Conservation (phyloP, 2,329 filamentous ascomycete species). For the Fusarium protoensiforme region DNA sequence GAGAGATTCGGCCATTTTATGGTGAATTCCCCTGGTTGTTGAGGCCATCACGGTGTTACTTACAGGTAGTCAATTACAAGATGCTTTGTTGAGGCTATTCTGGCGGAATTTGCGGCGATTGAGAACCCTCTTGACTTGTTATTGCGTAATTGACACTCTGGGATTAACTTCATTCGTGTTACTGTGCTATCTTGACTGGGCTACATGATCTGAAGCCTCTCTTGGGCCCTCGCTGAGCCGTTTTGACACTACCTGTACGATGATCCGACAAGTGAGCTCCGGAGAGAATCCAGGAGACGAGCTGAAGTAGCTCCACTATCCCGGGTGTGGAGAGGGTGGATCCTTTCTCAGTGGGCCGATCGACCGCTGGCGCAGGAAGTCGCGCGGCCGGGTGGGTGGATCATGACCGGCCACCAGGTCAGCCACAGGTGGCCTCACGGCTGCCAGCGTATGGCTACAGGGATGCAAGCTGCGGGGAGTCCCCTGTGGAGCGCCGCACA, state of each 20-base stretch:
- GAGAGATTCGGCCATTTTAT: background rate
- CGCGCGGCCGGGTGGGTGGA: slow-evolving; percentile 3
- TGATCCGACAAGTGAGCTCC: background rate
- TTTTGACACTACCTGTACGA: background rate
- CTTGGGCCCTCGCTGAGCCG: background rate
- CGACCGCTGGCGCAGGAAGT: slow-evolving; percentile 6
- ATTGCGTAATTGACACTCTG: background rate
- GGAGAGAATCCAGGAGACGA: slow-evolving; percentile 5
- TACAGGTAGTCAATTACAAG: background rate
- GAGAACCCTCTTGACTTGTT: background rate
- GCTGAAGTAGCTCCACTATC: slow-evolving; percentile 17
- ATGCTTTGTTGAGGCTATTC: background rate
- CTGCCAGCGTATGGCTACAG: slow-evolving; percentile 33
- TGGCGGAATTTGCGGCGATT: background rate
- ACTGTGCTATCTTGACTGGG: background rate
- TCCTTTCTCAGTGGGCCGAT: slow-evolving; percentile 15
- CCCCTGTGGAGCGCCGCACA: slow-evolving; percentile 27
- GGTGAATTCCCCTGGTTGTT: background rate
- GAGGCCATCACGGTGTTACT: background rate
- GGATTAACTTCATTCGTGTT: background rate
- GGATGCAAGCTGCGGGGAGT: slow-evolving; percentile 34
- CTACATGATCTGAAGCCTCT: background rate
- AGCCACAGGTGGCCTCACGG: slow-evolving; percentile 9
- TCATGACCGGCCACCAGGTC: background rate
- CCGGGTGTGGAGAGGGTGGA: slow-evolving; percentile 15